Conservation (phyloP, 805 yeast genomes). For the Tetrapisispora fleetii region DNA sequence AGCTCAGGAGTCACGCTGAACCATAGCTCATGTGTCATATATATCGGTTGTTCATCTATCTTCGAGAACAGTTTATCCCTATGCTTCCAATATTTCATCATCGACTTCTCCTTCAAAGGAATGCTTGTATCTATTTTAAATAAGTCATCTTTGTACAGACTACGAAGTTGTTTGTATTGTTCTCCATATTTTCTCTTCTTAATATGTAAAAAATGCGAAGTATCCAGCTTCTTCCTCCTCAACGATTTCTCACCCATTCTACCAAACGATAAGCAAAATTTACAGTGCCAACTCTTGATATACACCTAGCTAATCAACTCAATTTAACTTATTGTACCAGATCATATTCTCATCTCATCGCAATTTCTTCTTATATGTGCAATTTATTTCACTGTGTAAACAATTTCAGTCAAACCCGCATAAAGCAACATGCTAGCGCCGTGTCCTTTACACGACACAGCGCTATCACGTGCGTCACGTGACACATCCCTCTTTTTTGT, state of each 20-base stretch:
- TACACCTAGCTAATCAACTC: too few relatives aligned
- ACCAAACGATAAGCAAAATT: too few relatives aligned
- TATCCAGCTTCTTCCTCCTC: not conserved
- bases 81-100: slow-evolving; percentile 47
- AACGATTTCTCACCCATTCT: not conserved
- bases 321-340: not conserved
- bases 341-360: slow-evolving; percentile 4
- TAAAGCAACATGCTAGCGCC: too few relatives aligned
- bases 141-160: not conserved
- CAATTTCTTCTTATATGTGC: not conserved
- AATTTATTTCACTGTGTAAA: too few relatives aligned
- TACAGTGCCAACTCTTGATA: too few relatives aligned
- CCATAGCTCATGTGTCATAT: slow-evolving; percentile 68
- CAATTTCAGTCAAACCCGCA: too few relatives aligned
- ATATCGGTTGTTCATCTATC: slow-evolving; percentile 54
- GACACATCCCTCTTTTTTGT: too few relatives aligned
- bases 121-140: not conserved
- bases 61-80: slow-evolving; percentile 51
- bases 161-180: slow-evolving; percentile 5
- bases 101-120: not conserved
- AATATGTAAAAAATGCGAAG: slow-evolving; percentile 13
- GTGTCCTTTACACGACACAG: too few relatives aligned
- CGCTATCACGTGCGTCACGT: too few relatives aligned
- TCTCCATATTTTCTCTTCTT: slow-evolving; percentile 13
- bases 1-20: slow-evolving; percentile 81